Evolutionary conservation across 768 basidiomycete species (phyloP), one percentile per base, ranked within the genome.

Genomic region (Sarcodon aspratus): DNA sequence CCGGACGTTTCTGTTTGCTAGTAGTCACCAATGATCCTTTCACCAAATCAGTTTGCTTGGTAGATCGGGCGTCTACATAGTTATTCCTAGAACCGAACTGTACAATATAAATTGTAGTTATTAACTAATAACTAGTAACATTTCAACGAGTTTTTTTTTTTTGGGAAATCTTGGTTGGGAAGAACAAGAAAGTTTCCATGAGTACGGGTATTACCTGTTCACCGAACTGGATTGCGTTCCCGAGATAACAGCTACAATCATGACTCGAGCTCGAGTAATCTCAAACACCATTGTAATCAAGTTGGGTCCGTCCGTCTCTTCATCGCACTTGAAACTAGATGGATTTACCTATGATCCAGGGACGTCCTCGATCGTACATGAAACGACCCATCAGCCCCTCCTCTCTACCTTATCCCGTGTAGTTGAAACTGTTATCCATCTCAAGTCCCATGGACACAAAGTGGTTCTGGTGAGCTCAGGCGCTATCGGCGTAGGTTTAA

Each of bases 401-500:
- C 74, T 99, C 1, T 89, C 94, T 3, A 88, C 86, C 3, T 76
- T 99, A 31, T 96, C 95, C 0, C 80, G 89, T 0, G 73, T 98
- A 42, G 93, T 94, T 33, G 95, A 99, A 65, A 90, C 91, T 0
- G 90, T 92, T 11, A 74, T 90, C 12, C 66, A 79, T 33, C 75
- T 99, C 12, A 78, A 82, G 44, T 68, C 71, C 6, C 70, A 82
- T 38, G 95, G 95, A 0, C 95, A 99, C 68, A 86, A 92, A 58
- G 89, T 98, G 48, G 89, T 98, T 4, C 79, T 99, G 9, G 92
- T 96, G 51, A 92, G 87, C 58, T 96, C 93, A 17, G 96, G 96
- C 1, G 96, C 96, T n/a, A 97, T 98, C 50, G 96, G 85, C 0
- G 90, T 98, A 13, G 96, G 96, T 0, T 63, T 98, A 52, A 84